Conservation (phyloP, 2,329 filamentous ascomycete genomes). For the Waltergamsia citrina region DNA sequence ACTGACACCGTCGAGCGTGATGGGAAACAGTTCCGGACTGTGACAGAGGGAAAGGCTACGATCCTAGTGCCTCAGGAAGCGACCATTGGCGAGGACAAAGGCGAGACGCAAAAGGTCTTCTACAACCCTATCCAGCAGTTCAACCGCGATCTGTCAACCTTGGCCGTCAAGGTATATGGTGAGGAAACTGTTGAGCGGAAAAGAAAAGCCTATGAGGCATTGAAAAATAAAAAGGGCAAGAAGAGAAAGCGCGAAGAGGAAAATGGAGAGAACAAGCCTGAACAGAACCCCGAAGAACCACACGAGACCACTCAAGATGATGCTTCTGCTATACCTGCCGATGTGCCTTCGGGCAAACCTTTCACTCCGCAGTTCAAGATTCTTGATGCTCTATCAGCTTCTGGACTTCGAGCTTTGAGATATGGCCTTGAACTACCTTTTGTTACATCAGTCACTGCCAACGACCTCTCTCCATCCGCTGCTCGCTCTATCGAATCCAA, state of each 20-base stretch:
- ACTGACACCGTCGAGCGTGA: constrained; percentile 17
- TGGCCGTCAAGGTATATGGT: constrained; percentile 84
- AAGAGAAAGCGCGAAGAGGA: constrained; percentile 37
- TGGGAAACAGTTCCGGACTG: constrained; percentile 39
- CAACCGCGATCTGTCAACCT: constrained; percentile 88
- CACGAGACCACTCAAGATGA: constrained; percentile 11
- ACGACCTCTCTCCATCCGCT: constrained; percentile 74
- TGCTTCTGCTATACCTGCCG: background rate
- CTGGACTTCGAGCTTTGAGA: constrained; percentile 79
- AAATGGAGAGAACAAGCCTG: constrained; percentile 8
- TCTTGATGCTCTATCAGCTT: constrained; percentile 89
- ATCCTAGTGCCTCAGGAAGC: constrained; percentile 42
- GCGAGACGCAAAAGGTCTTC: constrained; percentile 72
- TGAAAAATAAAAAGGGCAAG: constrained; percentile 8
- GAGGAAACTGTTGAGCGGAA: constrained; percentile 46
- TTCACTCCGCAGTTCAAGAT: constrained; percentile 58
- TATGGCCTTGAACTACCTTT: constrained; percentile 90
- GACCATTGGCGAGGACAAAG: constrained; percentile 38
- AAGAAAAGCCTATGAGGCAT: constrained; percentile 18
- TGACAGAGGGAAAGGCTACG: constrained; percentile 47
- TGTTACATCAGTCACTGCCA: constrained; percentile 72
- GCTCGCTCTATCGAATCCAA: constrained; percentile 77
- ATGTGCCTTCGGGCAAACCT: constrained; percentile 8
- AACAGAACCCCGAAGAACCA: constrained; percentile 3
- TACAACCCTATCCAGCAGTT: constrained; percentile 99